phyloP scores from a whole-genome alignment of 257 asterid species.

The Asclepias syriaca region DNA sequence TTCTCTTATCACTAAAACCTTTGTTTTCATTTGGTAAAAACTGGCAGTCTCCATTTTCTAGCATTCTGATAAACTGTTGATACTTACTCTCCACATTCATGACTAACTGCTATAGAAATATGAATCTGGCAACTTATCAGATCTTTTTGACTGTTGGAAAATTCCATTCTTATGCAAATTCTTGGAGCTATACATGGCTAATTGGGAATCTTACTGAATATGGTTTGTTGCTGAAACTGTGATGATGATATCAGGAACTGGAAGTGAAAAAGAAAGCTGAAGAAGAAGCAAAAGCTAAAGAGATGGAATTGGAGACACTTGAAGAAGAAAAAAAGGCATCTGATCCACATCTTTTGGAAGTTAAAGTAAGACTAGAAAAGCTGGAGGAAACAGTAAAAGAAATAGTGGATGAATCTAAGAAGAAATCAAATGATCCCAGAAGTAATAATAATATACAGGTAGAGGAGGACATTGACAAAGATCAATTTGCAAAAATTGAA shows the following conservation, averaged over 20 bases:
- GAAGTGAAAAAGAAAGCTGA: slow-evolving; percentile 80
- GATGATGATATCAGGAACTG: slow-evolving; percentile 40
- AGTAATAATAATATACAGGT: slow-evolving; percentile 18
- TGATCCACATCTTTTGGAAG: slow-evolving; percentile 60
- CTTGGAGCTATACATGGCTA: neutral
- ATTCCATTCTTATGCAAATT: neutral
- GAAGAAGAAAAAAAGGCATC: slow-evolving; percentile 42
- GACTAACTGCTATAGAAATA: neutral
- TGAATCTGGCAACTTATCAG: neutral
- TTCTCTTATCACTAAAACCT: neutral
- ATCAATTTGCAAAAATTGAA: slow-evolving; percentile 20
- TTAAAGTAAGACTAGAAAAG: slow-evolving; percentile 72
- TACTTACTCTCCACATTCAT: neutral
- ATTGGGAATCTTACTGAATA: slow-evolving; percentile 7
- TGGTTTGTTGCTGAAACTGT: slow-evolving; percentile 3
- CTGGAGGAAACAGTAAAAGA: slow-evolving; percentile 64
- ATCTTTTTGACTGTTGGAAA: neutral
- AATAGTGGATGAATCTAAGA: slow-evolving; percentile 48
- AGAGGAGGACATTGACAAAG: slow-evolving; percentile 14
- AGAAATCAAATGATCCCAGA: slow-evolving; percentile 23
- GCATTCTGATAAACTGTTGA: neutral
- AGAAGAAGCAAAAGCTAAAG: slow-evolving; percentile 79
- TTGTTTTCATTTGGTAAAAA: neutral
- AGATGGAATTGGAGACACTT: slow-evolving; percentile 62
- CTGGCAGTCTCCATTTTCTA: neutral